Conservation (phyloP, 345 rosid genomes). For the Litchi chinensis region DNA sequence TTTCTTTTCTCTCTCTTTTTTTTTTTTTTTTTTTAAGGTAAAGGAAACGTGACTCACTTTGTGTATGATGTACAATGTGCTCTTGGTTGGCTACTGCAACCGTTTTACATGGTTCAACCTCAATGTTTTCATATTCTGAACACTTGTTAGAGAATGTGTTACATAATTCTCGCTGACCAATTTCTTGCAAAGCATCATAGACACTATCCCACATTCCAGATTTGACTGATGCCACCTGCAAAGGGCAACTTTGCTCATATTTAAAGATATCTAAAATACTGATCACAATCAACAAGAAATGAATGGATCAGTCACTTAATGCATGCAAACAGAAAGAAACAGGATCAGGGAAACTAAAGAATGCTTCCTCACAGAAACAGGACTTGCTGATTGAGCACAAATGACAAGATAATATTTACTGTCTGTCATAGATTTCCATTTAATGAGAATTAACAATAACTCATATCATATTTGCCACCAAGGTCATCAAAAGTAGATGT, state of each 20-base stretch:
- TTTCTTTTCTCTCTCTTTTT: no score
- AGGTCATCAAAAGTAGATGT: background rate
- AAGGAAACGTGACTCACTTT: slow-evolving; percentile 43
- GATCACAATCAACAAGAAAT: slow-evolving; percentile 9
- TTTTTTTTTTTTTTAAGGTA: background rate
- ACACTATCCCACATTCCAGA: slow-evolving; percentile 83
- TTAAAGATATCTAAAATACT: background rate
- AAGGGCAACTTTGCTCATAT: slow-evolving; percentile 18
- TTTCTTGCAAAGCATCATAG: slow-evolving; percentile 65
- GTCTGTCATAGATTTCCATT: background rate
- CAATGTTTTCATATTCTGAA: slow-evolving; percentile 45
- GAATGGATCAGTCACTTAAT: background rate
- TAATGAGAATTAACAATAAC: background rate
- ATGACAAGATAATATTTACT: background rate
- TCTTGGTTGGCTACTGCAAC: slow-evolving; percentile 11
- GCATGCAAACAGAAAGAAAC: background rate
- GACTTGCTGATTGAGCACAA: background rate
- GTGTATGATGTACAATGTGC: slow-evolving; percentile 24
- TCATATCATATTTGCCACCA: background rate
- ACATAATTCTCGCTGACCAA: slow-evolving; percentile 38
- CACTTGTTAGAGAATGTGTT: slow-evolving; percentile 18
- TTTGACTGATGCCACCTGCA: slow-evolving; percentile 79
- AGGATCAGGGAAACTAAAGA: background rate
- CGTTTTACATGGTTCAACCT: slow-evolving; percentile 45
- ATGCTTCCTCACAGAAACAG: background rate